Percentiles rank a stretch among this genome's conserved stretches.
These are phyloP conservation scores for Plasmodium relictum DNA, from an alignment of 169 alveolate species.

Conservation along the genomic window DNA sequence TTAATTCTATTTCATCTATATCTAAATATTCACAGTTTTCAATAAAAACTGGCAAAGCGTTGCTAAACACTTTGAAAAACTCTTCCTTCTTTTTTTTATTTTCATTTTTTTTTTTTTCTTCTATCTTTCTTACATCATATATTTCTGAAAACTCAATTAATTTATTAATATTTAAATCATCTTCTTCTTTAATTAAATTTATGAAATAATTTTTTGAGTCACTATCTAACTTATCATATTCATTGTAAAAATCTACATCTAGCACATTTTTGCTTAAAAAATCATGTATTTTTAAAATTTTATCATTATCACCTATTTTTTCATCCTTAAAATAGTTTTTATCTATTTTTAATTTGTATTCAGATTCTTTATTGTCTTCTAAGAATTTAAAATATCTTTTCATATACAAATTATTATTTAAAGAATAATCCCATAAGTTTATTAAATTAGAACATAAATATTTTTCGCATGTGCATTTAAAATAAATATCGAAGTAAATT, in stretches of 20 bases:
- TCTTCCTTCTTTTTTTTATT: slow-evolving; percentile 25
- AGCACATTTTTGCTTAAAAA: slow-evolving; percentile 40
- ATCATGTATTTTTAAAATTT: slow-evolving; percentile 43
- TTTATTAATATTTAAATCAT: slow-evolving; percentile 40
- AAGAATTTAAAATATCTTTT: slow-evolving; percentile 32
- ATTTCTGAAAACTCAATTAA: slow-evolving; percentile 45
- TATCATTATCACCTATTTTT: neutral
- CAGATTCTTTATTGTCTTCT: slow-evolving; percentile 15
- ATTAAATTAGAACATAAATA: slow-evolving; percentile 32
- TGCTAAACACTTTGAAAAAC: slow-evolving; percentile 31
- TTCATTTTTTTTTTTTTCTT: neutral
- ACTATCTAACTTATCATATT: slow-evolving; percentile 20
- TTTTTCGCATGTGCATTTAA: slow-evolving; percentile 38
- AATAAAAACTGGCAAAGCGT: slow-evolving; percentile 53
- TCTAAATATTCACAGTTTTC: slow-evolving; percentile 21
- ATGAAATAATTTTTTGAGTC: slow-evolving; percentile 18
- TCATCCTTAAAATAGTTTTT: neutral
- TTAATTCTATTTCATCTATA: slow-evolving; percentile 13
- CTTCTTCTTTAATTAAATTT: slow-evolving; percentile 29
- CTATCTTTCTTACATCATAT: neutral
- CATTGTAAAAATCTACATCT: slow-evolving; percentile 53
- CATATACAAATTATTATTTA: slow-evolving; percentile 39
- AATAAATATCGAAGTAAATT: slow-evolving; percentile 14
- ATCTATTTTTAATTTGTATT: neutral
- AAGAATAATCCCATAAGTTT: slow-evolving; percentile 50